These are phyloP conservation scores for Chlorella sp. DNA, from an alignment of 139 green algal genomes.

Conservation along the genomic window DNA sequence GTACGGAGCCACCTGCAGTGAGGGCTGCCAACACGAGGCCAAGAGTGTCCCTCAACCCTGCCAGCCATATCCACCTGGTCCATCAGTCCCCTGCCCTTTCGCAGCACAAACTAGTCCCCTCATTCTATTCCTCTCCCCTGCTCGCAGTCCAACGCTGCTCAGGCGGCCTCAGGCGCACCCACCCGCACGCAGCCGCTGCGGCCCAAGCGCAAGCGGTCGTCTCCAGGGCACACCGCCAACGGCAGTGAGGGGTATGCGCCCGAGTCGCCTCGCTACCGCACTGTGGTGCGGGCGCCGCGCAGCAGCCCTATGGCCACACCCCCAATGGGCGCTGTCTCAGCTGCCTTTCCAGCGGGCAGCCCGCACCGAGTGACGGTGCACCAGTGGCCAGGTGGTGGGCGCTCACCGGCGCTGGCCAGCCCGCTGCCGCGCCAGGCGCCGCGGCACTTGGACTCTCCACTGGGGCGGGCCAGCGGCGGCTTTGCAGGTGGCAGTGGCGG, in stretches of 20 bases:
- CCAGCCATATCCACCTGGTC: too few species aligned
- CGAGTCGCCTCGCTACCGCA: not conserved
- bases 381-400: not conserved
- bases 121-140: not conserved
- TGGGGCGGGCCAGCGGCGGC: too few species aligned
- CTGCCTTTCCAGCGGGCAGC: not conserved
- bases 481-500: too few species aligned
- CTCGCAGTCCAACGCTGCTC: not conserved
- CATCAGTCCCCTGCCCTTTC: too few species aligned
- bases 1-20: too few species aligned
- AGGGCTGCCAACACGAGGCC: too few species aligned
- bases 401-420: too few species aligned
- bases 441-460: too few species aligned
- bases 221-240: not conserved
- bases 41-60: too few species aligned
- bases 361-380: slow-evolving; percentile 8
- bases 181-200: not conserved
- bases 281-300: not conserved
- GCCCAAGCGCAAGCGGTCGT: not conserved
- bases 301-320: not conserved
- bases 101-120: not conserved
- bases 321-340: not conserved
- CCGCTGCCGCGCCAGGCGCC: too few species aligned
- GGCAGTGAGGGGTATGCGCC: not conserved
- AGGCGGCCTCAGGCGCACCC: not conserved